Conservation (phyloP, 208 protist genomes). For the Trypanosomatidae sp. region DNA sequence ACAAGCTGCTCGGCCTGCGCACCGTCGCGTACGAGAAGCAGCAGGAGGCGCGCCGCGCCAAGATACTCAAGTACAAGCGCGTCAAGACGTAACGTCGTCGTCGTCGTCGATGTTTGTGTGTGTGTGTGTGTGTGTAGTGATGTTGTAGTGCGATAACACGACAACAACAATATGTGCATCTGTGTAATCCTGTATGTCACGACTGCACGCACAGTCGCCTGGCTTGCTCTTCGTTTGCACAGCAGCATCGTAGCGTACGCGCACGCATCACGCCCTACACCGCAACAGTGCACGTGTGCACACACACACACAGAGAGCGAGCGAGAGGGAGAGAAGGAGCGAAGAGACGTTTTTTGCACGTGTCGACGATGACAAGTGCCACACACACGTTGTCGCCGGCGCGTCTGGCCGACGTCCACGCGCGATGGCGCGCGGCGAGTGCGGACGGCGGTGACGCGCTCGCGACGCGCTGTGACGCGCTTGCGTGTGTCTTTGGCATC, state of each 20-base stretch:
- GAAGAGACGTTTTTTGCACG: too few relatives aligned
- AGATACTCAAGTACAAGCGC: conserved; percentile 79
- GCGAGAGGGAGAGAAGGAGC: too few relatives aligned
- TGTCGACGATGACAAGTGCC: too few relatives aligned
- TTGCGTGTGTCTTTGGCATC: conserved; percentile 50
- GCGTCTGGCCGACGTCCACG: conserved; percentile 20
- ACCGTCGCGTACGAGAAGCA: conserved; percentile 85
- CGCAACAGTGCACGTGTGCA: too few relatives aligned
- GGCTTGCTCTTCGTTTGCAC: too few relatives aligned
- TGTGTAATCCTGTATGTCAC: too few relatives aligned
- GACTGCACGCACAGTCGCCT: too few relatives aligned
- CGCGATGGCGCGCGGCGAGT: conserved; percentile 18
- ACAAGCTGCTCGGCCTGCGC: conserved; percentile 70
- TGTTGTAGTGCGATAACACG: too few relatives aligned
- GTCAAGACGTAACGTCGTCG: conserved; percentile 56
- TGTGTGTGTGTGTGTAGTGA: conserved; percentile 1
- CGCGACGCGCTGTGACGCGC: conserved; percentile 15
- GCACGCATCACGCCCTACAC: too few relatives aligned
- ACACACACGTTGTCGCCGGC: conserved; percentile 20
- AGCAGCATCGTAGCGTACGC: too few relatives aligned
- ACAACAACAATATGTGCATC: too few relatives aligned
- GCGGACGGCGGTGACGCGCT: conserved; percentile 9
- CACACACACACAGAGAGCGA: too few relatives aligned
- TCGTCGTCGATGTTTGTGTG: neutral
- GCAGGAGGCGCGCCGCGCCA: conserved; percentile 73